Percentiles rank a stretch among this genome's conserved stretches.
Conservation (phyloP, 2,329 filamentous ascomycete species). For the Hansfordia pulvinata region DNA sequence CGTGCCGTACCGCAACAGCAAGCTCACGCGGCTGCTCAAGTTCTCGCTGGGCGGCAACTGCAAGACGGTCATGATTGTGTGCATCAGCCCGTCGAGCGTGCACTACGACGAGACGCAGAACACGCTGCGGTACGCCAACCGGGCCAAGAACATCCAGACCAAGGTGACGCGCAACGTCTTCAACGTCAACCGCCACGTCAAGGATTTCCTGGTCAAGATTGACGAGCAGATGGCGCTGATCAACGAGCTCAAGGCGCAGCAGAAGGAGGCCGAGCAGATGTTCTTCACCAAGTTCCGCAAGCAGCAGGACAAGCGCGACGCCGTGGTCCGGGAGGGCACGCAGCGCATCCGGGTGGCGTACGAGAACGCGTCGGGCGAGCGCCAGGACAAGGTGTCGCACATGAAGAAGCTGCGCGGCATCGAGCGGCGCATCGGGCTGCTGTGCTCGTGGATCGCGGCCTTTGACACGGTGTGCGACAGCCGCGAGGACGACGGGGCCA, state of each 20-base stretch:
- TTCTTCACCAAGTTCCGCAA: slow-evolving; percentile 87
- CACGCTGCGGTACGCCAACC: slow-evolving; percentile 90
- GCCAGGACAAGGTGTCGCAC: slow-evolving; percentile 63
- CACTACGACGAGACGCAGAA: slow-evolving; percentile 99
- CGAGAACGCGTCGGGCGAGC: slow-evolving; percentile 63
- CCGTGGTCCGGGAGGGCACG: slow-evolving; percentile 63
- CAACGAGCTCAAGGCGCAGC: slow-evolving; percentile 85
- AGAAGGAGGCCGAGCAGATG: slow-evolving; percentile 72
- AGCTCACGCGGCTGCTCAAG: slow-evolving; percentile 86
- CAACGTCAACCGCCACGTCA: slow-evolving; percentile 97
- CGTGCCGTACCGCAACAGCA: slow-evolving; percentile 95
- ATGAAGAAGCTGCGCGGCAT: slow-evolving; percentile 76
- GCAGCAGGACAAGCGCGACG: slow-evolving; percentile 73
- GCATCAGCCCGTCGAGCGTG: slow-evolving; percentile 87
- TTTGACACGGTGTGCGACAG: slow-evolving; percentile 74
- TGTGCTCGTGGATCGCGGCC: slow-evolving; percentile 87
- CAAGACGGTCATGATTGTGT: slow-evolving; percentile 99
- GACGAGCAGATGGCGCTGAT: slow-evolving; percentile 97
- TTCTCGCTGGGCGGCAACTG: slow-evolving; percentile 97
- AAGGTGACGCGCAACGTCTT: slow-evolving; percentile 99
- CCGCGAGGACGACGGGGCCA: slow-evolving; percentile 51
- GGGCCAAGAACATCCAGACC: slow-evolving; percentile 98
- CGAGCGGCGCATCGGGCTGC: slow-evolving; percentile 69
- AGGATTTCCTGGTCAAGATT: slow-evolving; percentile 98
- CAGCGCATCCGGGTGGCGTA: slow-evolving; percentile 70